Conservation (phyloP, 1,139 yeast genomes). For the Candida sanyaensis region DNA sequence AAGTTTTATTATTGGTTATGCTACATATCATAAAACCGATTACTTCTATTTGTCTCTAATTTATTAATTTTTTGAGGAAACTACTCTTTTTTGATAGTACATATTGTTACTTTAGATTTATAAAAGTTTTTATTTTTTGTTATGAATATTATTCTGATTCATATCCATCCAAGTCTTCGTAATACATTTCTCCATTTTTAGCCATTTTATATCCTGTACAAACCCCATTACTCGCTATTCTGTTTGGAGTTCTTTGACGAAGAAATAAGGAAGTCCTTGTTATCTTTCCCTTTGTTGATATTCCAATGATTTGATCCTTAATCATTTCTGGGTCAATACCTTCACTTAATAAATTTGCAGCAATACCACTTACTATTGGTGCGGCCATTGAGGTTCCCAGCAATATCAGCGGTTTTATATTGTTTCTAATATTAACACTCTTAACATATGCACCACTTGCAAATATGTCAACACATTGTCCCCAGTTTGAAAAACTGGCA, state of each 20-base stretch:
- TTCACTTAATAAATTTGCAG: slow-evolving; percentile 58
- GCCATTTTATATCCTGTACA: slow-evolving; percentile 9
- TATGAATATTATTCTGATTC: slow-evolving; percentile 1
- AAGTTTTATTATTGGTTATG: background rate
- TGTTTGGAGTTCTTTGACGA: slow-evolving; percentile 36
- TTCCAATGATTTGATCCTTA: slow-evolving; percentile 36
- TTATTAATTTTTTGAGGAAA: background rate
- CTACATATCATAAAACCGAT: background rate
- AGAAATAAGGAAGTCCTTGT: slow-evolving; percentile 30
- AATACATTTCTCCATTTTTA: slow-evolving; percentile 3
- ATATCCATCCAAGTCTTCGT: background rate
- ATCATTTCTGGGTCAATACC: slow-evolving; percentile 52
- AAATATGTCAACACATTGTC: slow-evolving; percentile 78
- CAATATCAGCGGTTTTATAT: slow-evolving; percentile 36
- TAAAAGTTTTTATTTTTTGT: background rate
- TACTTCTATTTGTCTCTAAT: background rate
- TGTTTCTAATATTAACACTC: slow-evolving; percentile 35
- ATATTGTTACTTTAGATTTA: background rate
- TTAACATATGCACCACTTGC: slow-evolving; percentile 74
- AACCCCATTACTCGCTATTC: slow-evolving; percentile 36
- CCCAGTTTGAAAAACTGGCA: slow-evolving; percentile 85
- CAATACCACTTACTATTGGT: slow-evolving; percentile 75
- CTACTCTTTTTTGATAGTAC: background rate
- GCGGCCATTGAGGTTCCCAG: slow-evolving; percentile 92
- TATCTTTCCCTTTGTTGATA: slow-evolving; percentile 37